Evolutionary conservation across 306 rosid genomes (phyloP).

Genomic region (Cicer chorassanicum): DNA sequence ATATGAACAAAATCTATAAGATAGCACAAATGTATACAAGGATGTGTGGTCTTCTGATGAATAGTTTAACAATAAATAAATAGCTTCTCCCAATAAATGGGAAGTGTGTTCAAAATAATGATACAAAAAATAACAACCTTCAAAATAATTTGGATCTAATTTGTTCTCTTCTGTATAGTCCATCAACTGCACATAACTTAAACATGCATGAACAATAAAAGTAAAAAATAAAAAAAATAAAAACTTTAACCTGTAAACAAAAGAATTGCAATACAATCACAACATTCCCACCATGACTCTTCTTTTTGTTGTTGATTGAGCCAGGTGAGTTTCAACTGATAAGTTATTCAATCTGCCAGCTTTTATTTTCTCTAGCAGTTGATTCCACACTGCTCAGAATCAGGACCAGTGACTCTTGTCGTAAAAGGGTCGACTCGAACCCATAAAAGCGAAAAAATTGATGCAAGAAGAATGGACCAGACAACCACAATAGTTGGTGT

Average conservation of each 20-base stretch:
- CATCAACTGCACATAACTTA: slow-evolving; percentile 54
- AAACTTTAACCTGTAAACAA: slow-evolving; percentile 13
- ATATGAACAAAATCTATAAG: slow-evolving; percentile 4
- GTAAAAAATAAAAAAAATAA: neutral
- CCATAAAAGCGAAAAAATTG: slow-evolving; percentile 93
- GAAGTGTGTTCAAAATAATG: slow-evolving; percentile 40
- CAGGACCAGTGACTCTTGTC: slow-evolving; percentile 91
- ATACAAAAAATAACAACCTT: slow-evolving; percentile 43
- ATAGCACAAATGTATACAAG: slow-evolving; percentile 22
- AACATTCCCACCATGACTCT: slow-evolving; percentile 24
- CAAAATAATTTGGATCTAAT: slow-evolving; percentile 42
- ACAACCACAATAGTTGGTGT: slow-evolving; percentile 94
- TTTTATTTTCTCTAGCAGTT: slow-evolving; percentile 68
- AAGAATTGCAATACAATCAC: slow-evolving; percentile 42
- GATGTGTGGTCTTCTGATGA: slow-evolving; percentile 33
- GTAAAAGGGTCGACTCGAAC: slow-evolving; percentile 87
- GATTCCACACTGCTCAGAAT: slow-evolving; percentile 81
- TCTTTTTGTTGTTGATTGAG: slow-evolving; percentile 30
- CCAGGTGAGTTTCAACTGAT: slow-evolving; percentile 31
- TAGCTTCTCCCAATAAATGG: slow-evolving; percentile 31
- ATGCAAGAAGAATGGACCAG: slow-evolving; percentile 93
- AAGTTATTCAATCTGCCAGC: slow-evolving; percentile 29
- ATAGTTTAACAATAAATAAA: slow-evolving; percentile 41
- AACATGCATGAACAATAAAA: slow-evolving; percentile 39
- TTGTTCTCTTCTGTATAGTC: slow-evolving; percentile 44